Evolutionary conservation across 208 protist genomes (phyloP).

Genomic region (Phytomonas sp.): DNA sequence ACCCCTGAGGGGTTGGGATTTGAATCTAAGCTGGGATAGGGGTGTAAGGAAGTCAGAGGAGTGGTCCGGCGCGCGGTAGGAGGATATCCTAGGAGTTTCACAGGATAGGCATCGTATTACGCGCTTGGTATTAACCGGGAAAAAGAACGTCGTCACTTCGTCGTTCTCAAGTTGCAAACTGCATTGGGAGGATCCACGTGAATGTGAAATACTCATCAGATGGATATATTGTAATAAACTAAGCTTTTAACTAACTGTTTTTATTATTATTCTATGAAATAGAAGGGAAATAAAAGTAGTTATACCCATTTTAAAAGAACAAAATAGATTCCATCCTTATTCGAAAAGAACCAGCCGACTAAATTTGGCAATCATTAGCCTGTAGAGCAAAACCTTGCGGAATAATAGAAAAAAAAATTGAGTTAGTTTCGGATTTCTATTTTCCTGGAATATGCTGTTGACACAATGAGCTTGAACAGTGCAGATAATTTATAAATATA

Average conservation of each 20-base stretch:
- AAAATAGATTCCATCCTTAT: background rate
- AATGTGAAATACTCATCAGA: background rate
- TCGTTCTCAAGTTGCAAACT: background rate
- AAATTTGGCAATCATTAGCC: background rate
- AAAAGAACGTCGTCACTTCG: background rate
- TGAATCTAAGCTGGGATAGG: background rate
- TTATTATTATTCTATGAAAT: too few relatives aligned
- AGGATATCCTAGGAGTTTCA: background rate
- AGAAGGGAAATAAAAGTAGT: background rate
- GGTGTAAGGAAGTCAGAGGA: background rate
- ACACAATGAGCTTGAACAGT: background rate
- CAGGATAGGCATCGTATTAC: background rate
- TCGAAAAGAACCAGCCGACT: background rate
- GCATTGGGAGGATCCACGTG: background rate
- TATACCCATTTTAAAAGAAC: background rate
- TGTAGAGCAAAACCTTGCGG: background rate
- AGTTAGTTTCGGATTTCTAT: background rate
- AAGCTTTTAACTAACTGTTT: too few relatives aligned
- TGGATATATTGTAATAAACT: too few relatives aligned
- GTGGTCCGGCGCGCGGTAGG: background rate
- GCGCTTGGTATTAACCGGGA: background rate
- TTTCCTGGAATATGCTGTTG: constrained; percentile 12
- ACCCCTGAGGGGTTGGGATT: background rate
- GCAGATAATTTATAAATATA: constrained; percentile 11
- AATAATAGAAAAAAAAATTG: constrained; percentile 2